Percentiles rank a stretch among this genome's conserved stretches.
phyloP scores from a whole-genome alignment of 2,329 filamentous ascomycete species.

The Grosmannia serpens region DNA sequence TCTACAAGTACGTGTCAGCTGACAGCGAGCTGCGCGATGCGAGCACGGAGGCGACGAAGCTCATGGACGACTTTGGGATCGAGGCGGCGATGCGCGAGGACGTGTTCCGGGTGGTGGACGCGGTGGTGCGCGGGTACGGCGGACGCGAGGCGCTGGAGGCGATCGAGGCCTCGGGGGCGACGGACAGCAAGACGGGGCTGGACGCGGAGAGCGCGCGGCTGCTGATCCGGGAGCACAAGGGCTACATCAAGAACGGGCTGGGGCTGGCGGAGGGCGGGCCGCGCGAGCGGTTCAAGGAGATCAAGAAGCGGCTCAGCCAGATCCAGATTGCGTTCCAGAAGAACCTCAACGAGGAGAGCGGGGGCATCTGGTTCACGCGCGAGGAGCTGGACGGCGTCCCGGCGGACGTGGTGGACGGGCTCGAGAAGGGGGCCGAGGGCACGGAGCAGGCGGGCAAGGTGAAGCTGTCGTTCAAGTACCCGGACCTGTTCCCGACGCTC shows the following conservation, averaged over 20 bases:
- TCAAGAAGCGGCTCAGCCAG: constrained; percentile 68
- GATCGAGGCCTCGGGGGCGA: constrained; percentile 17
- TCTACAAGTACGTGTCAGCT: constrained; percentile 69
- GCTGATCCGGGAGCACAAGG: constrained; percentile 66
- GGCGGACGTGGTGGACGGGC: constrained; percentile 49
- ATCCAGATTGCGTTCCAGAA: constrained; percentile 67
- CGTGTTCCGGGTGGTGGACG: constrained; percentile 56
- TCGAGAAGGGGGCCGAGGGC: constrained; percentile 54
- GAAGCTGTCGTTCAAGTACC: constrained; percentile 72
- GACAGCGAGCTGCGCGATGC: constrained; percentile 60
- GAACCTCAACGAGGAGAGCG: constrained; percentile 72
- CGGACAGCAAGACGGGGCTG: constrained; percentile 23
- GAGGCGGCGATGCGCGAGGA: constrained; percentile 75
- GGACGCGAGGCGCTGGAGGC: constrained; percentile 34
- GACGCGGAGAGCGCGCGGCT: constrained; percentile 61
- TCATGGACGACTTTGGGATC: constrained; percentile 66
- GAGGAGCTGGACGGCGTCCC: constrained; percentile 68
- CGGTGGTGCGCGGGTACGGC: constrained; percentile 38
- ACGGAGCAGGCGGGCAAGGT: constrained; percentile 60
- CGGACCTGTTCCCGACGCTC: constrained; percentile 64
- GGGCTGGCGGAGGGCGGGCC: constrained; percentile 57
- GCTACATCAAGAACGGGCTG: constrained; percentile 66
- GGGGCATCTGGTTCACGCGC: constrained; percentile 66
- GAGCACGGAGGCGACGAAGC: constrained; percentile 62
- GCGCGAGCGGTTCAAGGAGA: constrained; percentile 73